Percentiles rank a stretch among this genome's conserved stretches.
These are phyloP conservation scores for Wickerhamomyces sydowiorum DNA, from an alignment of 805 yeast species.

Conservation along the genomic window DNA sequence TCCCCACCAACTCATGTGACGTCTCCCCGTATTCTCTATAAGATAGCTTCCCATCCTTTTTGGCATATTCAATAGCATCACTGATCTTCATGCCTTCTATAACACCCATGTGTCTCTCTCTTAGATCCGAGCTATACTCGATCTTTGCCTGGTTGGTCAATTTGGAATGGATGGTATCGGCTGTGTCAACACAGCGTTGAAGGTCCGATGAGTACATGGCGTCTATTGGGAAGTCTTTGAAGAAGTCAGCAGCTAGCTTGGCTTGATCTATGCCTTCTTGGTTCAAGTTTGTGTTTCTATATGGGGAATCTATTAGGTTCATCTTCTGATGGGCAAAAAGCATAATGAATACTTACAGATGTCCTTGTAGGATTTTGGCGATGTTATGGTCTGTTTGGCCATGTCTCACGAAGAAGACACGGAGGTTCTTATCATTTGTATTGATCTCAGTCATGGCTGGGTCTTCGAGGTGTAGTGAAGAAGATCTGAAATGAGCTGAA, in stretches of 20 bases:
- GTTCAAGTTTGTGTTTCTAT: constrained; percentile 53
- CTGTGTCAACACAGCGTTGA: constrained; percentile 56
- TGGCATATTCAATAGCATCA: constrained; percentile 53
- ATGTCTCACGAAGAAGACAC: constrained; percentile 68
- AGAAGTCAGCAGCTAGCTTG: constrained; percentile 39
- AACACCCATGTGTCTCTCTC: constrained; percentile 77
- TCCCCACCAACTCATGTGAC: constrained; percentile 34
- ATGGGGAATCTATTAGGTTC: too few relatives aligned
- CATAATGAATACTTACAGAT: constrained; percentile 30
- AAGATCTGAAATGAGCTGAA: too few relatives aligned
- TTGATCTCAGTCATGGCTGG: constrained; percentile 9
- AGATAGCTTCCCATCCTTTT: constrained; percentile 38
- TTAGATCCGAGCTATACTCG: constrained; percentile 35
- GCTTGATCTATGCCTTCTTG: constrained; percentile 61
- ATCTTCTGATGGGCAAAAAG: too few relatives aligned
- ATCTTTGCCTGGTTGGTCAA: constrained; percentile 19
- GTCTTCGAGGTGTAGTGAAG: constrained; percentile 5
- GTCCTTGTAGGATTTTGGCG: constrained; percentile 73
- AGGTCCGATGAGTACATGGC: constrained; percentile 35
- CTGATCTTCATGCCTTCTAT: constrained; percentile 68
- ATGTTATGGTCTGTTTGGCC: constrained; percentile 79
- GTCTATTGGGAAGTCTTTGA: constrained; percentile 26
- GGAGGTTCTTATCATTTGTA: constrained; percentile 20
- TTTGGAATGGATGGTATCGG: constrained; percentile 32
- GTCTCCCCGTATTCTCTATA: constrained; percentile 67